A percentile compares a stretch with the other conserved stretches of the same genome.
These are phyloP conservation scores for Xylaria palmicola DNA, from an alignment of 495 filamentous ascomycete species.

Conservation along the genomic window DNA sequence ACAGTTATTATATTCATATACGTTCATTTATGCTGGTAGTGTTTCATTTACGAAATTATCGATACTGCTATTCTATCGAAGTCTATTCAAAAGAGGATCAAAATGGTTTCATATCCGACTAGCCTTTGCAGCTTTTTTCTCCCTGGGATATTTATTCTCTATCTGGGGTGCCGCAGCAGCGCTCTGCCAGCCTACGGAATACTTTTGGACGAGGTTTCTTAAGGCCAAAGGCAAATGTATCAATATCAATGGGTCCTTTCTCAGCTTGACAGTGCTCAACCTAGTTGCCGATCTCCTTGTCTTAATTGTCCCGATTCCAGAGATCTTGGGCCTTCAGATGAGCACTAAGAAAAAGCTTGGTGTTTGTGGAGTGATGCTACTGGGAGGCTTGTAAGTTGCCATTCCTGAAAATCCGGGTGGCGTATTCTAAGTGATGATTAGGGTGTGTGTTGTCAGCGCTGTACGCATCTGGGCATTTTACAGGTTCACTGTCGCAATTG, in stretches of 20 bases:
- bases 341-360: conserved; percentile 36
- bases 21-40: conserved; percentile 34
- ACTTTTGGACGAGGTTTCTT: conserved; percentile 35
- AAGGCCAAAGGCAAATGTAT: conserved; percentile 26
- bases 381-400: conserved; percentile 39
- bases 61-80: conserved; percentile 37
- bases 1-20: conserved; percentile 35
- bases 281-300: conserved; percentile 46
- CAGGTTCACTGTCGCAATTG: conserved; percentile 31
- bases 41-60: conserved; percentile 38
- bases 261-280: conserved; percentile 33
- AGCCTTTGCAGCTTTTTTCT: conserved; percentile 16
- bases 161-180: conserved; percentile 27
- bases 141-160: conserved; percentile 20
- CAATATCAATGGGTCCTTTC: conserved; percentile 31
- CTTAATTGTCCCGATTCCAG: conserved; percentile 41
- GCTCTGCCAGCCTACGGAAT: conserved; percentile 31
- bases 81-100: conserved; percentile 31
- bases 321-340: conserved; percentile 38
- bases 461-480: conserved; percentile 41
- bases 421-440: conserved; percentile 9
- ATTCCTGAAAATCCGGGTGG: too few relatives aligned
- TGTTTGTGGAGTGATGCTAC: conserved; percentile 40
- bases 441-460: conserved; percentile 41
- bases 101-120: conserved; percentile 22